A percentile compares a stretch with the other conserved stretches of the same genome.
Conservation (phyloP, 2,329 filamentous ascomycete genomes). For the Fusarium coicis region DNA sequence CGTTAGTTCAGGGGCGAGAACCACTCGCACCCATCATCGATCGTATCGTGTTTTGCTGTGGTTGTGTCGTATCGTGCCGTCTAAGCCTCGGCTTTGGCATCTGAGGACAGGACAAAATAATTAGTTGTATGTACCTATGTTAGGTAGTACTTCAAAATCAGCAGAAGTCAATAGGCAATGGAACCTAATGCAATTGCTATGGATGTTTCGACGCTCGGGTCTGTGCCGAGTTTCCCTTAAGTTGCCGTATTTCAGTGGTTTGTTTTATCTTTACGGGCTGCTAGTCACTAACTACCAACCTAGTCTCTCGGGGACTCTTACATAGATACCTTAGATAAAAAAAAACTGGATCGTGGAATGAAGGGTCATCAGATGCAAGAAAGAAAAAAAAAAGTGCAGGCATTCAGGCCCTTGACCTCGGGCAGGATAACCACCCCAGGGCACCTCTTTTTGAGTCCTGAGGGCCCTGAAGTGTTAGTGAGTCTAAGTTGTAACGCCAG, state of each 20-base stretch:
- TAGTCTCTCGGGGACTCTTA: not conserved
- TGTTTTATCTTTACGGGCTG: slow-evolving; percentile 15
- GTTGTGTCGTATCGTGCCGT: not conserved
- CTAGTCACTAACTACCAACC: no score
- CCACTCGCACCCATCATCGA: slow-evolving; percentile 17
- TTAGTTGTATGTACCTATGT: not conserved
- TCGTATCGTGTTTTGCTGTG: slow-evolving; percentile 1
- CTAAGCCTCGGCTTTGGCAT: slow-evolving; percentile 23
- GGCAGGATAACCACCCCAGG: slow-evolving; percentile 5
- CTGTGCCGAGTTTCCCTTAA: slow-evolving; percentile 22
- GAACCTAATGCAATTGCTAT: not conserved
- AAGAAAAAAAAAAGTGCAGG: not conserved
- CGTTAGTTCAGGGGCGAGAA: slow-evolving; percentile 34
- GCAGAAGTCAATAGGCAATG: not conserved
- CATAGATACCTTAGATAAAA: no score
- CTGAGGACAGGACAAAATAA: not conserved
- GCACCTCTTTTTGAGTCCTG: slow-evolving; percentile 1
- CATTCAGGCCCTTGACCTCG: not conserved
- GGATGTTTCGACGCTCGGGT: slow-evolving; percentile 9
- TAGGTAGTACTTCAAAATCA: not conserved
- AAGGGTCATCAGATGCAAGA: slow-evolving; percentile 19
- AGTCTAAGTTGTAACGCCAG: slow-evolving; percentile 24
- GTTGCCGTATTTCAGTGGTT: slow-evolving; percentile 8
- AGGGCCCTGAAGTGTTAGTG: not conserved
- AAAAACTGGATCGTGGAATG: slow-evolving; percentile 25